Conservation (phyloP, 1,139 yeast genomes). For the Pichia sp. region DNA sequence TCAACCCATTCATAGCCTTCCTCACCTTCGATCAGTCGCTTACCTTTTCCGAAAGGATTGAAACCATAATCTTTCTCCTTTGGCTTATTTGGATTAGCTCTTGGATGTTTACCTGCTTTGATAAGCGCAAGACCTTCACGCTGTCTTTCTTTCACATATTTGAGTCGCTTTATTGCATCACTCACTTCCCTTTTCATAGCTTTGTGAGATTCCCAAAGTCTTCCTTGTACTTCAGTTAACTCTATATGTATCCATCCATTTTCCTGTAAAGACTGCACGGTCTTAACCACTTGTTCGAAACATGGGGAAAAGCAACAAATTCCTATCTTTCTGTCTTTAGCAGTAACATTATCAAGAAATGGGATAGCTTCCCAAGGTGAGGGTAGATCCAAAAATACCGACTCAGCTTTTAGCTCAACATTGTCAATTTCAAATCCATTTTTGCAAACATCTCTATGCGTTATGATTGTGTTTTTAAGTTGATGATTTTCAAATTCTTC, state of each 20-base stretch:
- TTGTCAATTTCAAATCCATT: conserved; percentile 63
- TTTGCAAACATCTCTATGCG: conserved; percentile 89
- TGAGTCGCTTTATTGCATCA: conserved; percentile 74
- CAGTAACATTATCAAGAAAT: conserved; percentile 54
- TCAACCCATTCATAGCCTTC: conserved; percentile 69
- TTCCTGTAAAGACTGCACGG: conserved; percentile 64
- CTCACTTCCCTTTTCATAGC: conserved; percentile 76
- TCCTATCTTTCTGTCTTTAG: conserved; percentile 47
- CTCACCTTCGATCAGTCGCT: conserved; percentile 81
- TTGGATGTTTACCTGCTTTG: conserved; percentile 18
- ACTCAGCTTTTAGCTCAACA: conserved; percentile 47
- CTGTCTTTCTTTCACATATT: conserved; percentile 74
- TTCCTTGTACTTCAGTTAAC: conserved; percentile 86
- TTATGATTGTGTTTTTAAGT: conserved; percentile 39
- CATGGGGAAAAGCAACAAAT: conserved; percentile 97
- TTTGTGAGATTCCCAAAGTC: conserved; percentile 85
- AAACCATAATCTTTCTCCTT: conserved; percentile 46
- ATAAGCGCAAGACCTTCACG: conserved; percentile 56
- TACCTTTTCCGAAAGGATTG: conserved; percentile 88
- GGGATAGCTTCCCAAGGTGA: conserved; percentile 97
- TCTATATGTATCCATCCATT: conserved; percentile 87
- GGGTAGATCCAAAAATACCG: conserved; percentile 85
- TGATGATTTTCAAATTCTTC: conserved; percentile 71
- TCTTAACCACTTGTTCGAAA: conserved; percentile 89
- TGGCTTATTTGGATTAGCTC: conserved; percentile 9